Base-by-base conservation (phyloP, 345 rosid genomes). In the Limnanthes douglasii region DNA sequence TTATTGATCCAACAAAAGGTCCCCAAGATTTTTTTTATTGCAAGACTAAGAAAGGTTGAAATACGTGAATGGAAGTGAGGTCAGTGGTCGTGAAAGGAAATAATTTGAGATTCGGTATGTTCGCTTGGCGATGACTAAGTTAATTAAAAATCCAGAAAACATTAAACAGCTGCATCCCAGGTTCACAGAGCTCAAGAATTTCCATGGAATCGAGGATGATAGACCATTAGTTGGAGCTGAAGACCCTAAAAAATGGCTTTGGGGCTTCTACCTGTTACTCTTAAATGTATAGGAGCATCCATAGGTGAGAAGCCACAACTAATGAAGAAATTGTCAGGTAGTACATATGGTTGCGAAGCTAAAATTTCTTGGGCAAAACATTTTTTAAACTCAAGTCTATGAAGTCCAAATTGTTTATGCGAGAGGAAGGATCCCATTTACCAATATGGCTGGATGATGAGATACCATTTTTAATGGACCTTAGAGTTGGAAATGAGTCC, bases 21-120 rank as follows among this genome's bases (percentile, higher is more conserved):
- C 48, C 75, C 94, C 4, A 77, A 95, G 60, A 83, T 56, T 70
- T 68, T 67, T 47, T 53, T 77, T 48, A 32, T 90, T 56, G 94
- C 98, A 27, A 63, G 77, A n/a, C 54, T 90, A 55, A 66, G 67
- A 17, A 84, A 70, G 51, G 74, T 90, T 45, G 57, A 83, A 66
- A 39, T 80, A 31, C 70, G n/a, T 90, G 50, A 84, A 84, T 63
- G 95, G 95, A 48, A 90, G 98, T 49, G 98, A 84, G 98, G 72
- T 90, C 24, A 63, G 69, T 17, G 51, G 55, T 57, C 84, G 94
- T 14, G 98, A 90, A 53, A 77, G 85, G 64, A 90, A 77, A 65
- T 95, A 90, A 14, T 90, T 94, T 43, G 95, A 88, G 73, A 83
- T 83, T 41, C 78, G 97, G 95, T 79, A 90, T 56, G 73, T 90